Evolutionary conservation across 352 stramenopile genomes (phyloP).

Genomic region (Phytophthora ohioensis): DNA sequence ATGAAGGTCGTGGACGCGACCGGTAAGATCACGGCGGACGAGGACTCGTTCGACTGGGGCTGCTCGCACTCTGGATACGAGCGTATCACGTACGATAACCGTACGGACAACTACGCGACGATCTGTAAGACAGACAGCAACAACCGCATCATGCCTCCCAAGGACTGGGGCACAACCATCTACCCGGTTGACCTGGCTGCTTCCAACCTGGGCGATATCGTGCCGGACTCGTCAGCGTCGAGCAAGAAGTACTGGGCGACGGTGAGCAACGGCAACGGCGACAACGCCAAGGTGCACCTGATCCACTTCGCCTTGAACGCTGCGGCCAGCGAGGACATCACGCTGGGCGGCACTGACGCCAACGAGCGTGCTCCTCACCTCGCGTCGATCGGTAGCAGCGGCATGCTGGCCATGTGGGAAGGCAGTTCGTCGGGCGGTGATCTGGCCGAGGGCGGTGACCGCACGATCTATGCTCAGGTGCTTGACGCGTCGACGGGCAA

Average conservation of each 20-base stretch:
- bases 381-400: slow-evolving; percentile 47
- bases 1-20: slow-evolving; percentile 70
- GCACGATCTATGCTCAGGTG: slow-evolving; percentile 65
- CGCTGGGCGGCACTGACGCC: slow-evolving; percentile 50
- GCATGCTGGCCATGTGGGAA: slow-evolving; percentile 62
- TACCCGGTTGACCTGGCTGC: slow-evolving; percentile 61
- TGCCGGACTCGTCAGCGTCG: slow-evolving; percentile 36
- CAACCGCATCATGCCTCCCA: slow-evolving; percentile 73
- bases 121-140: slow-evolving; percentile 79
- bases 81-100: slow-evolving; percentile 61
- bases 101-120: slow-evolving; percentile 49
- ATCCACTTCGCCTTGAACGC: slow-evolving; percentile 67
- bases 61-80: slow-evolving; percentile 72
- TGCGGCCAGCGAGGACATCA: slow-evolving; percentile 55
- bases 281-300: slow-evolving; percentile 62
- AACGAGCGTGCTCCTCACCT: slow-evolving; percentile 67
- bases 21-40: slow-evolving; percentile 44
- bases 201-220: slow-evolving; percentile 62
- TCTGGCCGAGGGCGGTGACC: slow-evolving; percentile 32
- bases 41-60: slow-evolving; percentile 62
- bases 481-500: slow-evolving; percentile 49
- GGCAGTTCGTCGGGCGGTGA: slow-evolving; percentile 51
- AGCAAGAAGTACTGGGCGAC: slow-evolving; percentile 68
- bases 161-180: slow-evolving; percentile 61
- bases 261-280: slow-evolving; percentile 58